Evolutionary conservation across 106 monocot species (phyloP), one percentile per base, ranked within the genome.

Genomic region (Dendrobium officinale): DNA sequence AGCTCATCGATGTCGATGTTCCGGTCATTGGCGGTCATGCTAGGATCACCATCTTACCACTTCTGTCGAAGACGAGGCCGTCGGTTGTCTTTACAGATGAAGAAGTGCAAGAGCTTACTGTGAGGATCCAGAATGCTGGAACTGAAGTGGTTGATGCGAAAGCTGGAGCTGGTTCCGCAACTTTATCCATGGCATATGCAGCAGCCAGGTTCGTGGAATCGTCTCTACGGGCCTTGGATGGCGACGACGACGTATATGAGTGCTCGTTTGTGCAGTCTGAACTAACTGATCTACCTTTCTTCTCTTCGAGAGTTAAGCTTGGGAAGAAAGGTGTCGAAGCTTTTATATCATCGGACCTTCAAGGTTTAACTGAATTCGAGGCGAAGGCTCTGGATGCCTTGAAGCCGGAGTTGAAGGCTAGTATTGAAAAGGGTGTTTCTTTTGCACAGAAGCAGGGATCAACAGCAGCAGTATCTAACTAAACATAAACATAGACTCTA

Each of bases 101-200:
- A 41, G 72, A 82, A 78, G 70, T 82, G 10, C 66, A 68, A 55
- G 77, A 82, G 70, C 82, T 77, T 31, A 82, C 82, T 6, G 67
- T 44, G 37, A 77, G 82, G 47, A 82, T 82, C 68, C 82, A 82
- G 48, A 82, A 82, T 68, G 82, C 82, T 66, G 82, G 82, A 77
- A 82, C 82, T 37, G 82, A 83, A 55, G 82, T 83, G 3, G 82
- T 77, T 15, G 82, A 83, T 42, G 82, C 82, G 3, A 83, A 83
- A 72, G 77, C 77, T 26, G 78, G 83, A 24, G 78, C 78, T 40
- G 78, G 83, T 4, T 83, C 83, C 20, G 78, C 83, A 6, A 83
- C 83, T 58, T 79, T 83, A 58, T 83, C 83, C 18, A 83, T 83
- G 78, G 83, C 83, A 2, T 83, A 83, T 83, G 83, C 78, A 26